phyloP scores from a whole-genome alignment of 352 stramenopile genomes.

The Phytophthora litchii region DNA sequence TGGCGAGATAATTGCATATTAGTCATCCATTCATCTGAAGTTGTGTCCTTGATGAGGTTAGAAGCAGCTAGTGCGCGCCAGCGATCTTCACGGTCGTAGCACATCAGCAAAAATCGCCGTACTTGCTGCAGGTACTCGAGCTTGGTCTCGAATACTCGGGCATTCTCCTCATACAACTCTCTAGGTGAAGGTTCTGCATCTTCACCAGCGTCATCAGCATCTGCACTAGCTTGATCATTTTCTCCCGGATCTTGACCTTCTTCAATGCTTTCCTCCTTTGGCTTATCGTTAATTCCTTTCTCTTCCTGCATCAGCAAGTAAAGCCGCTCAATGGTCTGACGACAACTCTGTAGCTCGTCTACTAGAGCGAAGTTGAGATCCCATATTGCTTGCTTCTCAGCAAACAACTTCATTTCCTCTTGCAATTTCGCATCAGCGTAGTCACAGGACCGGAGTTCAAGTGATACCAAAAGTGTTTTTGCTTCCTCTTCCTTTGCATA shows the following conservation, averaged over 20 bases:
- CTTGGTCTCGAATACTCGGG: slow-evolving; percentile 55
- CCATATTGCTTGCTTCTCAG: slow-evolving; percentile 70
- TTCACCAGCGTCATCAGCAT: slow-evolving; percentile 3
- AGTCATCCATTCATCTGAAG: slow-evolving; percentile 78
- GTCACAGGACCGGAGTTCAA: slow-evolving; percentile 52
- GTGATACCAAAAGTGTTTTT: slow-evolving; percentile 44
- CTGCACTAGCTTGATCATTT: neutral
- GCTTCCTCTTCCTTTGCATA: slow-evolving; percentile 45
- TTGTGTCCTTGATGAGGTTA: slow-evolving; percentile 58
- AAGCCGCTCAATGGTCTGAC: slow-evolving; percentile 51
- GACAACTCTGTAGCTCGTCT: slow-evolving; percentile 45
- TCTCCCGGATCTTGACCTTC: no score
- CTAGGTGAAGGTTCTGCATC: slow-evolving; percentile 8
- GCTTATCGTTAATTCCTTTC: neutral
- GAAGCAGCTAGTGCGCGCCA: slow-evolving; percentile 57
- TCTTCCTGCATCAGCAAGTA: slow-evolving; percentile 39
- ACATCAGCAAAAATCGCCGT: slow-evolving; percentile 60
- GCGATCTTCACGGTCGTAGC: slow-evolving; percentile 69
- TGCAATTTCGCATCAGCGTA: slow-evolving; percentile 55
- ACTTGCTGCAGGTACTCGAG: slow-evolving; percentile 51
- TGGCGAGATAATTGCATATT: slow-evolving; percentile 58
- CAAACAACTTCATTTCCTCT: slow-evolving; percentile 60
- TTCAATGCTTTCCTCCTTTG: neutral
- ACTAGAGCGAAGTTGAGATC: slow-evolving; percentile 50
- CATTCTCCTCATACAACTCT: slow-evolving; percentile 46